Conservation (phyloP, 768 basidiomycete genomes). For the Termitomyces sp. region DNA sequence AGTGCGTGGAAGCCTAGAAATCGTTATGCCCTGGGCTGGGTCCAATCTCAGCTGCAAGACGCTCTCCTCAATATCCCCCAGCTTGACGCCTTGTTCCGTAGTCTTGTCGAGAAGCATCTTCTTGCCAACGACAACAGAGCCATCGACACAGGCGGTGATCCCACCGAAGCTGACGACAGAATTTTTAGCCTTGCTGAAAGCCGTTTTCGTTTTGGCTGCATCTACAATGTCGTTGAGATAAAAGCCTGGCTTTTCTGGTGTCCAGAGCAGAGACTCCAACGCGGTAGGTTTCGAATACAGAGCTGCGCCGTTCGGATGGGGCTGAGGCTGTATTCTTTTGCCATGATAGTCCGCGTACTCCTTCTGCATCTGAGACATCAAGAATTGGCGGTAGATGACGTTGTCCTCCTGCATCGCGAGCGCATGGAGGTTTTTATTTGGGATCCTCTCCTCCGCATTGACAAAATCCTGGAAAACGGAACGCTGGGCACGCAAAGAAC, state of each 20-base stretch:
- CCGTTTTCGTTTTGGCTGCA: neutral
- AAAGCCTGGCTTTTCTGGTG: slow-evolving; percentile 53
- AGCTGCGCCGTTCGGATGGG: slow-evolving; percentile 60
- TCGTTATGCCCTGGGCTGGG: slow-evolving; percentile 8
- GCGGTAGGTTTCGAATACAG: slow-evolving; percentile 48
- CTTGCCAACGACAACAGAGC: slow-evolving; percentile 3
- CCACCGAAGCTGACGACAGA: slow-evolving; percentile 41
- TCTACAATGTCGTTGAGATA: slow-evolving; percentile 28
- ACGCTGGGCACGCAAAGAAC: slow-evolving; percentile 50
- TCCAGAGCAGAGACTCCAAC: slow-evolving; percentile 49
- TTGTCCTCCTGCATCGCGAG: slow-evolving; percentile 18
- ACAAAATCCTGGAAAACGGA: slow-evolving; percentile 49
- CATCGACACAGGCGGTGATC: slow-evolving; percentile 22
- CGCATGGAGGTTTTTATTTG: slow-evolving; percentile 15
- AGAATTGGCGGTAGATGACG: slow-evolving; percentile 31
- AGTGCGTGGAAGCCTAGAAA: slow-evolving; percentile 35
- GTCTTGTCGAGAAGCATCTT: slow-evolving; percentile 21
- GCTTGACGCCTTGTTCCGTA: slow-evolving; percentile 24
- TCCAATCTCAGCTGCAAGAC: slow-evolving; percentile 24
- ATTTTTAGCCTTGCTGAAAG: neutral
- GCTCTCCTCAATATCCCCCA: slow-evolving; percentile 12
- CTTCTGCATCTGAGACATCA: slow-evolving; percentile 23
- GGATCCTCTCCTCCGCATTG: slow-evolving; percentile 13
- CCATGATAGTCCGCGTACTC: slow-evolving; percentile 15
- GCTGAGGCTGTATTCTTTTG: slow-evolving; percentile 50